Evolutionary conservation across 176 grass and related monocot genomes (phyloP).

Genomic region (Cenchrus fungigraminus): DNA sequence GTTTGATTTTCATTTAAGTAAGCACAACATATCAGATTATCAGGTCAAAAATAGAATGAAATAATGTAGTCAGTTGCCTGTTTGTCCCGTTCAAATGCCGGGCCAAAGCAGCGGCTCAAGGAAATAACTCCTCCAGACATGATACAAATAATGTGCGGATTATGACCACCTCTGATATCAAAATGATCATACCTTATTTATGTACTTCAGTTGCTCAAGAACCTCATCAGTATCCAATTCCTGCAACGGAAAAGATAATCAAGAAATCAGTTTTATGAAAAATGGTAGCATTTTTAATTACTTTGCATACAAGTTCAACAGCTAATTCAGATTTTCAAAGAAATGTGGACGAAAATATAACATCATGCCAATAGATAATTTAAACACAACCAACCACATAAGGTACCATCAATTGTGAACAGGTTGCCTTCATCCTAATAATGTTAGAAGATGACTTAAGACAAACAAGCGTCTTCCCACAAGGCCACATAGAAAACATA

Average conservation of each 20-base stretch:
- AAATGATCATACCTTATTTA: slow-evolving; percentile 54
- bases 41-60: slow-evolving; percentile 17
- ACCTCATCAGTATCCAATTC: slow-evolving; percentile 73
- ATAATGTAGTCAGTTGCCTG: neutral
- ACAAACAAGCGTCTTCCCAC: slow-evolving; percentile 12
- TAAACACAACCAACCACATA: slow-evolving; percentile 12
- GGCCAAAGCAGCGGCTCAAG: neutral
- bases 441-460: neutral
- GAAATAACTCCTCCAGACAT: neutral
- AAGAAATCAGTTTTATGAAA: slow-evolving; percentile 27
- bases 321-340: slow-evolving; percentile 19
- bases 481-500: slow-evolving; percentile 2
- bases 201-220: slow-evolving; percentile 61
- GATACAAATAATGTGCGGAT: slow-evolving; percentile 28
- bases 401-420: slow-evolving; percentile 22
- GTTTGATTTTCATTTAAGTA: neutral
- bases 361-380: slow-evolving; percentile 15
- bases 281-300: slow-evolving; percentile 2
- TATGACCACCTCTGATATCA: slow-evolving; percentile 29
- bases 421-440: slow-evolving; percentile 6
- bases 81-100: slow-evolving; percentile 19
- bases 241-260: slow-evolving; percentile 35
- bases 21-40: neutral
- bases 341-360: slow-evolving; percentile 16
- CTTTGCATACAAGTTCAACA: slow-evolving; percentile 4